phyloP scores from a whole-genome alignment of 106 monocot genomes.

The Iris macrosiphon region DNA sequence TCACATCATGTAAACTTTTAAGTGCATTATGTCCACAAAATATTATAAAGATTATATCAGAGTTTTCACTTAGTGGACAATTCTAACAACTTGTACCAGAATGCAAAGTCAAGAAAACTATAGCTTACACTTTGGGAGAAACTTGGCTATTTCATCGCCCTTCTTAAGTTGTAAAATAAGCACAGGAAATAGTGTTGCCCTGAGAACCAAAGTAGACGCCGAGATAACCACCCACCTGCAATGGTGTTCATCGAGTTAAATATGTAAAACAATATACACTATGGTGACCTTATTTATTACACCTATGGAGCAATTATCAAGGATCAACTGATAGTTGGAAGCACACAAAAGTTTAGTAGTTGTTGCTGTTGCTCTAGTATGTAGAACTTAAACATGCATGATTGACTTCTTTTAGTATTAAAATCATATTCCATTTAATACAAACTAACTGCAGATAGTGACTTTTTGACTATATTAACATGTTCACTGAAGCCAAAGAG shows the following conservation, averaged over 20 bases:
- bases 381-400: no score
- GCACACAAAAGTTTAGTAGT: background rate
- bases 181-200: slow-evolving; percentile 58
- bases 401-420: background rate
- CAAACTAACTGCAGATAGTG: no score
- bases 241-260: background rate
- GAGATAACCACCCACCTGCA: slow-evolving; percentile 86
- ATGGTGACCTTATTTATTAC: background rate
- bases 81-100: no score
- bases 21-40: no score
- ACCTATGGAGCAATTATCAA: background rate
- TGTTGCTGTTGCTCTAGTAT: no score
- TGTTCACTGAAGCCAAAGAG: no score
- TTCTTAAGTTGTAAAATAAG: slow-evolving; percentile 88
- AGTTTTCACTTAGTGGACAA: no score
- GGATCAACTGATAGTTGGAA: background rate
- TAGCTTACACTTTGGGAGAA: slow-evolving; percentile 72
- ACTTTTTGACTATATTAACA: no score
- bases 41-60: no score
- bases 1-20: no score
- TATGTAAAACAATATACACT: background rate
- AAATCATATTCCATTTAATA: no score
- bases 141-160: slow-evolving; percentile 43
- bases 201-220: slow-evolving; percentile 62
- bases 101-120: background rate